Percentiles rank a stretch among this genome's conserved stretches.
These are phyloP conservation scores for Suhomyces faveliae DNA, from an alignment of 805 yeast species.

Conservation along the genomic window DNA sequence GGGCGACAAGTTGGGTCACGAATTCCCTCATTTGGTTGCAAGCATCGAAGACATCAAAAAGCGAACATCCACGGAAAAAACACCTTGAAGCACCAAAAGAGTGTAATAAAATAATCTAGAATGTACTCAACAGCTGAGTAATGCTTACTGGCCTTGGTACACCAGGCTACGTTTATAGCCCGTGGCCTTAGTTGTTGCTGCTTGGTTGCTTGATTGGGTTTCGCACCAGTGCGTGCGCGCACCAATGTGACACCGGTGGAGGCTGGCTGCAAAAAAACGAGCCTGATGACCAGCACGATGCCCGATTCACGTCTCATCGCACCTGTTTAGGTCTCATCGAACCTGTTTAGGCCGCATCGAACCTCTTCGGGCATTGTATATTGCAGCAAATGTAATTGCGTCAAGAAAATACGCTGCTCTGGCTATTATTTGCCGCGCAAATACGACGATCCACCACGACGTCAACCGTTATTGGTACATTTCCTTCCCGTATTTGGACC, in stretches of 20 bases:
- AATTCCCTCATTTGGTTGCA: slow-evolving; percentile 71
- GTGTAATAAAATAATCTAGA: too few species aligned
- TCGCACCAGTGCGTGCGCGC: too few species aligned
- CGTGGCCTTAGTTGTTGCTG: too few species aligned
- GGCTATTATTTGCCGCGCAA: not conserved
- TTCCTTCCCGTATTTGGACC: not conserved
- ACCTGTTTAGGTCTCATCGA: not conserved
- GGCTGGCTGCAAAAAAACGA: too few species aligned
- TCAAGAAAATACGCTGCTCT: not conserved
- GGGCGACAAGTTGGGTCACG: slow-evolving; percentile 66
- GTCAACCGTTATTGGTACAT: not conserved
- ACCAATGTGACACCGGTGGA: too few species aligned
- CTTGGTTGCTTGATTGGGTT: too few species aligned
- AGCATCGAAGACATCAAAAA: slow-evolving; percentile 56
- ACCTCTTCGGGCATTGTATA: not conserved
- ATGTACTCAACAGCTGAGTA: too few species aligned
- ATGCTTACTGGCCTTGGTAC: too few species aligned
- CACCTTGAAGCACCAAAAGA: too few species aligned
- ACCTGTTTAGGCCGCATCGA: not conserved
- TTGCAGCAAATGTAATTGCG: not conserved
- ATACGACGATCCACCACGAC: not conserved
- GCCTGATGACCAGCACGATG: too few species aligned
- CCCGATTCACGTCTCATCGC: too few species aligned
- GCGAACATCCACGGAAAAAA: not conserved
- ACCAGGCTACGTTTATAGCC: too few species aligned